Evolutionary conservation across 164 flowering plant genomes (phyloP), one percentile per base, ranked within the genome.

Genomic region (Umbellularia californica): DNA sequence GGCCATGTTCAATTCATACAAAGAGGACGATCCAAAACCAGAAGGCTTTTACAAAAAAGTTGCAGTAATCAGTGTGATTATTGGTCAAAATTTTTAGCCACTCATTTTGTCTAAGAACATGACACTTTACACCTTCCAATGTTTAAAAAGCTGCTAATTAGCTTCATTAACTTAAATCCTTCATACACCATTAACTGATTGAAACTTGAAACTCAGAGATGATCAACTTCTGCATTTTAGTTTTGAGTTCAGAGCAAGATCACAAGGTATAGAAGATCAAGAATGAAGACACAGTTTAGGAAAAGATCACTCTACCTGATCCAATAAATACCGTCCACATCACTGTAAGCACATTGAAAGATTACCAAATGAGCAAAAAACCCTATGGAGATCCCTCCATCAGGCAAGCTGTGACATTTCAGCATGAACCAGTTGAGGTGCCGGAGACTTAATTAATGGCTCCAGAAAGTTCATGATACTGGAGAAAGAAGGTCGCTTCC

Each of bases 401-500:
- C 86, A 87, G 67, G 77, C 70, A 70, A 86, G 84, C 65, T 68
- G 84, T 22, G 77, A 83, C 74, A 80, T 69, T 58, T 86, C 87
- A 64, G 79, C 41, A 63, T 51, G 84, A 76, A 83, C 80, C 62
- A 87, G 81, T 74, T 82, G 89, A 78, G 91, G 79, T 5, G 82
- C 65, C 12, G 90, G 76, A 51, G 88, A 72, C 79, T 90, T 90
- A 30, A 86, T 86, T 81, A 92, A 69, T 24, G 88, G 80, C 78
- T 77, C 88, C 86, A 93, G 77, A 25, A 83, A 74, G 51, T 89
- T 94, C 98, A 93, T 89, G 76, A 93, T 85, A 70, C 71, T 84
- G 58, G 87, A 74, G 76, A 93, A 93, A 41, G 97, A 90, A 25
- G 98, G 98, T 9, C 98, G 90, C 70, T 85, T 87, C 95, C 94